Evolutionary conservation across 371 early-diverging fungal genomes (phyloP).

Genomic region (Rhizomucor miehei): DNA sequence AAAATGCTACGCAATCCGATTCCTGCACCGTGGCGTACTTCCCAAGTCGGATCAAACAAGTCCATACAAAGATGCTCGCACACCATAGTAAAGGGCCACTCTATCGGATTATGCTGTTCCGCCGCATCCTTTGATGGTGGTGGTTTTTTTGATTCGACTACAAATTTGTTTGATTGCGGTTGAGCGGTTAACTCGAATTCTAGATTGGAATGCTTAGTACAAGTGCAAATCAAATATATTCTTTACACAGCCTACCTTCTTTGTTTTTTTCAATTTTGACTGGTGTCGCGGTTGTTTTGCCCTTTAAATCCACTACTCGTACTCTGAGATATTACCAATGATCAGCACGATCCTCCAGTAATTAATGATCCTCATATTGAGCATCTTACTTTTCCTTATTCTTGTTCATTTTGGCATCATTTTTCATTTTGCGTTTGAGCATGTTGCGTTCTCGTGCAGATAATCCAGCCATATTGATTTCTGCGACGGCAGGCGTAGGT

Average conservation of each 20-base stretch:
- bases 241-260: conserved; percentile 28
- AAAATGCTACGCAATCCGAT: conserved; percentile 90
- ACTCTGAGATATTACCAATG: conserved; percentile 24
- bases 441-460: conserved; percentile 89
- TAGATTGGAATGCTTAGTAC: conserved; percentile 4
- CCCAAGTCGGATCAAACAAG: conserved; percentile 92
- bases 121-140: conserved; percentile 20
- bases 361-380: background rate
- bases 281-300: conserved; percentile 44
- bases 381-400: conserved; percentile 68
- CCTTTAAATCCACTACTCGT: conserved; percentile 43
- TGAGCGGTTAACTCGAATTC: conserved; percentile 67
- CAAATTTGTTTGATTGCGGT: conserved; percentile 68
- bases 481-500: conserved; percentile 42
- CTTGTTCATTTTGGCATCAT: conserved; percentile 73
- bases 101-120: conserved; percentile 28
- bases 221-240: background rate
- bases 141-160: conserved; percentile 69
- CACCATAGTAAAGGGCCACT: conserved; percentile 93
- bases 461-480: conserved; percentile 76
- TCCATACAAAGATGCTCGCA: conserved; percentile 89
- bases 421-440: conserved; percentile 85
- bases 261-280: conserved; percentile 37
- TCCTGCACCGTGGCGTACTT: conserved; percentile 94
- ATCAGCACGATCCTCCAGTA: background rate